Evolutionary conservation across 345 rosid genomes (phyloP), one percentile per base, ranked within the genome.

Genomic region (Excoecaria cochinchinensis): DNA sequence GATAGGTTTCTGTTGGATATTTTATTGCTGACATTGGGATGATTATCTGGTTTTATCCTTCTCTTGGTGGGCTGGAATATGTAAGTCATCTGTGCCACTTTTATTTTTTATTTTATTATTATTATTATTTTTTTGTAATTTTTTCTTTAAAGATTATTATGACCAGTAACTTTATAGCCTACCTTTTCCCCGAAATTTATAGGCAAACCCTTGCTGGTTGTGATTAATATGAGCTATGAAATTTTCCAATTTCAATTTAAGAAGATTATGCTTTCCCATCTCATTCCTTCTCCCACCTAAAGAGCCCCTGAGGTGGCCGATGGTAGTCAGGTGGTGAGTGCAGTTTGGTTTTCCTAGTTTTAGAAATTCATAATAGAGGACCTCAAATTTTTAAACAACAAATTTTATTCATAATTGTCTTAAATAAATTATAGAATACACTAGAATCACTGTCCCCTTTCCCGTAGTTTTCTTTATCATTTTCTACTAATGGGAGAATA

Each of bases 1-100:
- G 39, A 78, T 89, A 94, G 98, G 85, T 89, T 70, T 92, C 97
- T 70, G 91, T 90, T 84, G 97, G 98, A 36, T 94, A 92, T 88
- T 94, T 94, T 85, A 70, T 90, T 50, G 78, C 87, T 9, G 98
- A 94, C 82, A 90, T 94, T 62, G 90, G 78, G 69, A 91, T 91
- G 94, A 94, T 90, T 72, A 69, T 84, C 71, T 92, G 97, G 97
- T 75, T 85, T 59, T 92, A 89, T 84, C 98, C 98, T 70, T 87
- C 90, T 77, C 80, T 92, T 63, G 97, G 98, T 57, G 98, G 97
- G 73, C 78, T 85, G 77, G 97, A 94, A 79, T 94, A 87, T 83
- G 97, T 90, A 87, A 90, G 97, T 68, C 25, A 3, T 48, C 52
- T 66, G 17, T 68, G 19, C 3, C 17, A 8, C 58, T 24, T 67